phyloP scores from a whole-genome alignment of 2,329 filamentous ascomycete genomes.

The Talaromyces islandicus region DNA sequence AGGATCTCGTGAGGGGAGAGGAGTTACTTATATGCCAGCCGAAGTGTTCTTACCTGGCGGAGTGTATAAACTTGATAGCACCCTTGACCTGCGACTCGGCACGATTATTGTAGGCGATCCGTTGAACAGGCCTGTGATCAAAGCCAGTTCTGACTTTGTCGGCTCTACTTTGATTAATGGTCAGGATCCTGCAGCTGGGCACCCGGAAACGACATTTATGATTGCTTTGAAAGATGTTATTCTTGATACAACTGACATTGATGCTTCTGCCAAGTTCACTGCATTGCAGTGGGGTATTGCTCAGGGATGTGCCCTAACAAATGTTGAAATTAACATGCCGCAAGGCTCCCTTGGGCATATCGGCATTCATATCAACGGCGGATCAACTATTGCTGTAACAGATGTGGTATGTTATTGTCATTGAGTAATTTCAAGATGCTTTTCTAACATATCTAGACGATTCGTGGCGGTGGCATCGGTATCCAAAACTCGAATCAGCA shows the following conservation, averaged over 20 bases:
- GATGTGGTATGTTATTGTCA: slow-evolving; percentile 19
- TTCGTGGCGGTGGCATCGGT: slow-evolving; percentile 24
- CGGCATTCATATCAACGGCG: slow-evolving; percentile 22
- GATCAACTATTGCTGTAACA: slow-evolving; percentile 11
- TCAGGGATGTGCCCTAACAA: slow-evolving; percentile 34
- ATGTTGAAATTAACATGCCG: slow-evolving; percentile 34
- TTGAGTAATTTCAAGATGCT: neutral
- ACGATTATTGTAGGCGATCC: slow-evolving; percentile 36
- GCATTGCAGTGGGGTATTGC: slow-evolving; percentile 35
- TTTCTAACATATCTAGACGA: slow-evolving; percentile 5
- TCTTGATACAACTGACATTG: slow-evolving; percentile 29
- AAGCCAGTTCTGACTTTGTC: slow-evolving; percentile 46
- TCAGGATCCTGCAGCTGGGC: slow-evolving; percentile 23
- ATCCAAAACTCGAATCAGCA: slow-evolving; percentile 28
- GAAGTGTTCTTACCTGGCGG: slow-evolving; percentile 26
- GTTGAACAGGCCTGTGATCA: slow-evolving; percentile 43
- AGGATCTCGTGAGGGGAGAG: slow-evolving; percentile 12
- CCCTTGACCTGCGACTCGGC: slow-evolving; percentile 23
- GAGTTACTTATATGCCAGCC: slow-evolving; percentile 18
- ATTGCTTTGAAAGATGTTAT: slow-evolving; percentile 33
- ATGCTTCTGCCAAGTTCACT: slow-evolving; percentile 20
- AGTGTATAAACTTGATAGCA: slow-evolving; percentile 20
- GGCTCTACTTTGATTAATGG: slow-evolving; percentile 53
- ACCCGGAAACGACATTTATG: slow-evolving; percentile 29
- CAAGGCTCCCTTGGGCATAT: slow-evolving; percentile 24